A percentile compares a stretch with the other conserved stretches of the same genome.
phyloP scores from a whole-genome alignment of 2,329 filamentous ascomycete species.

The Aspergillus calidoustus region DNA sequence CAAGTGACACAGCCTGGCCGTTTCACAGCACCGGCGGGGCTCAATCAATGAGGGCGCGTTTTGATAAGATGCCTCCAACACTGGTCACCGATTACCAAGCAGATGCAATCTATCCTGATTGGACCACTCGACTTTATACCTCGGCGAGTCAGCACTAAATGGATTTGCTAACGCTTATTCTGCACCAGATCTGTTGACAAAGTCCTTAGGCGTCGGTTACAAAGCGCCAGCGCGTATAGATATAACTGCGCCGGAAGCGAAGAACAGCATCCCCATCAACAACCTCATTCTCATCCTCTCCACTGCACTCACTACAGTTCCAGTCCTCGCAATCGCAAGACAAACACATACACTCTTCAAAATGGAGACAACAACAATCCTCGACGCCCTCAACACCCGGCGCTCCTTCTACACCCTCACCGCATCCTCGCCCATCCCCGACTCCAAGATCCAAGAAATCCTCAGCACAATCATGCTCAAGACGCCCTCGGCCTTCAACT shows the following conservation, averaged over 20 bases:
- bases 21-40: neutral
- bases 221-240: neutral
- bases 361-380: constrained; percentile 10
- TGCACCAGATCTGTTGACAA: neutral
- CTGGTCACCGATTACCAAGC: neutral
- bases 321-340: neutral
- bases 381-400: constrained; percentile 26
- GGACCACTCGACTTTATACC: too few species aligned
- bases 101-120: neutral
- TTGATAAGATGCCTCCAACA: neutral
- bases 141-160: neutral
- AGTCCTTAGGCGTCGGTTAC: neutral
- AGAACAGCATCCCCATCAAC: neutral
- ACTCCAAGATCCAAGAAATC: constrained; percentile 35
- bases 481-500: constrained; percentile 80
- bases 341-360: neutral
- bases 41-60: neutral
- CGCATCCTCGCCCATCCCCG: constrained; percentile 33
- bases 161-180: neutral
- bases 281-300: neutral
- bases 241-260: neutral
- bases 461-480: constrained; percentile 58
- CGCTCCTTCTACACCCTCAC: constrained; percentile 36
- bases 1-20: neutral
- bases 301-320: neutral